Evolutionary conservation across 1,139 yeast species (phyloP), one percentile per base, ranked within the genome.

Genomic region (Lodderomyces elongisporus): DNA sequence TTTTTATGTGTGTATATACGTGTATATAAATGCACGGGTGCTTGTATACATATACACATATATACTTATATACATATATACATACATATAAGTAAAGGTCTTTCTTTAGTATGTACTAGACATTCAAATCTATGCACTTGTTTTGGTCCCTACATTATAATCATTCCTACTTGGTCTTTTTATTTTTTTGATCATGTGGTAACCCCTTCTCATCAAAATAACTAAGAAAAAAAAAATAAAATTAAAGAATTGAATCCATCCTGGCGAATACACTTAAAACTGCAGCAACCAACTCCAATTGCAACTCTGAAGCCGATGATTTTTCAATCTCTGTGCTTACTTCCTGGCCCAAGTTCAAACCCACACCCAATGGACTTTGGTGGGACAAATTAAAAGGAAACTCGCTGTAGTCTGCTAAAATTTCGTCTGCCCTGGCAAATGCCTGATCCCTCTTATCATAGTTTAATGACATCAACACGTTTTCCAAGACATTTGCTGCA

Each of bases 401-500:
- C 46, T 85, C 94, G 32, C 94, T 73, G 52, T 75, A 91, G 49
- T 85, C 93, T 34, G 70, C 74, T 44, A 91, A 70, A 32, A 93
- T 61, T 54, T 91, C 97, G 53, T 91, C 97, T 8, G 96, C 95
- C 48, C 96, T 75, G 4, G 87, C 79, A 57, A 89, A 85, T 0
- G 97, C 97, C 48, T 82, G 81, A 56, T 93, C 99, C 50, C 97
- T 78, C 45, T 81, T 85, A 47, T 88, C 96, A 55, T 87, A 88
- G 46, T 82, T 83, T 45, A 89, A 68, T 24, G 81, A 72, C 32
- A 82, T 70, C 39, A 89, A 69, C 5, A 88, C 94, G 52, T 91
- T 93, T 54, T 91, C 99, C 49, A 91, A 73, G 13, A 91, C 99
- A 52, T 88, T 91, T 29, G 96, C 98, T 27, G 97, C 96, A 54